Evolutionary conservation across 2,329 filamentous ascomycete species (phyloP).

Genomic region (Pseudopyrenochaeta lycopersici): DNA sequence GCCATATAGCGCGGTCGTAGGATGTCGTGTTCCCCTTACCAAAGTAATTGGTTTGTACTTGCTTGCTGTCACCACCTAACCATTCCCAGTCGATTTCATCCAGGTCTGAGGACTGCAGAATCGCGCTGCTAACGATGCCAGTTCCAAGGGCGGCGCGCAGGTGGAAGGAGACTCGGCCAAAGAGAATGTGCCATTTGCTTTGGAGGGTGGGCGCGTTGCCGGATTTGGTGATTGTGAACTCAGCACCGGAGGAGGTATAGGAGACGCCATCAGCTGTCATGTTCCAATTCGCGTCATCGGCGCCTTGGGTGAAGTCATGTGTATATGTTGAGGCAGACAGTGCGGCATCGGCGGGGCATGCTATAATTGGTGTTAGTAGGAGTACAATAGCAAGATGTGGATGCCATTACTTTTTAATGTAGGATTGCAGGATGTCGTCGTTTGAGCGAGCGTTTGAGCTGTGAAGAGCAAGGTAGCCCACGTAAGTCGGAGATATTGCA

Average conservation of each 20-base stretch:
- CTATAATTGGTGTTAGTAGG: neutral
- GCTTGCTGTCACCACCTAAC: constrained; percentile 69
- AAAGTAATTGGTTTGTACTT: constrained; percentile 72
- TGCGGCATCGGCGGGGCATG: constrained; percentile 51
- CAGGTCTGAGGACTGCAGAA: constrained; percentile 80
- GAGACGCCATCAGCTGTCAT: constrained; percentile 49
- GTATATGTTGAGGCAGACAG: constrained; percentile 45
- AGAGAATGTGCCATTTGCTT: constrained; percentile 85
- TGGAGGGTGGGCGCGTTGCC: constrained; percentile 69
- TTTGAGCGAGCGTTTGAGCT: constrained; percentile 29
- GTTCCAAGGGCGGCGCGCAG: constrained; percentile 76
- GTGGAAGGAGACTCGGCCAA: constrained; percentile 76
- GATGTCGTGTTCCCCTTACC: constrained; percentile 67
- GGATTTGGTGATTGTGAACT: constrained; percentile 56
- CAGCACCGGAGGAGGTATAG: constrained; percentile 52
- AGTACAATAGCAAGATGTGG: neutral
- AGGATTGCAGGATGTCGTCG: constrained; percentile 52
- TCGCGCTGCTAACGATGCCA: constrained; percentile 81
- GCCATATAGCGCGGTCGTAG: constrained; percentile 72
- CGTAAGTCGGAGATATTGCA: neutral
- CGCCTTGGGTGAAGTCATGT: constrained; percentile 49
- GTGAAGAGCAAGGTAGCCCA: neutral
- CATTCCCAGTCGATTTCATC: constrained; percentile 89
- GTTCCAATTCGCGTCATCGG: constrained; percentile 37
- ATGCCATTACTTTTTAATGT: constrained; percentile 35